These are phyloP conservation scores for Hsuehochloa calcarea DNA, from an alignment of 176 grass and related monocot species.

Conservation along the genomic window DNA sequence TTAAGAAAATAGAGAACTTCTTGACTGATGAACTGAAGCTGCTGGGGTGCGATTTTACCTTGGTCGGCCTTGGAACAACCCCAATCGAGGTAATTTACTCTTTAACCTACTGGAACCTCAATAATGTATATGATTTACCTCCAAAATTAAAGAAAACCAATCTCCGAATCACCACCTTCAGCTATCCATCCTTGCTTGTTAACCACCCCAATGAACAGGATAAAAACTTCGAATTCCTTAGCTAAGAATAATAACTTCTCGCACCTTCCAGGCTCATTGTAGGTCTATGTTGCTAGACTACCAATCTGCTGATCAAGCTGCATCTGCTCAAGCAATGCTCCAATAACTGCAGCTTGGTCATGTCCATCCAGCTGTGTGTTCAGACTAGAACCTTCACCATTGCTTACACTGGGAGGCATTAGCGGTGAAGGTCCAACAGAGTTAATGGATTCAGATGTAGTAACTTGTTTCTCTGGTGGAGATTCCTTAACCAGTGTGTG, in stretches of 20 bases:
- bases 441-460: slow-evolving; percentile 31
- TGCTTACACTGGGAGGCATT: slow-evolving; percentile 29
- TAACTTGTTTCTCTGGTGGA: slow-evolving; percentile 58
- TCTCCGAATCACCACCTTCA: slow-evolving; percentile 69
- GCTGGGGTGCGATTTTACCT: slow-evolving; percentile 58
- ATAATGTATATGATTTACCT: slow-evolving; percentile 54
- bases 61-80: slow-evolving; percentile 52
- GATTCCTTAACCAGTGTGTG: slow-evolving; percentile 78
- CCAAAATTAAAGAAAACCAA: slow-evolving; percentile 76
- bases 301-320: slow-evolving; percentile 61
- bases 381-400: slow-evolving; percentile 23
- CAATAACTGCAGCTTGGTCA: slow-evolving; percentile 57
- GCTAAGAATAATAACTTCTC: slow-evolving; percentile 35
- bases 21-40: slow-evolving; percentile 49
- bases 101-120: slow-evolving; percentile 58
- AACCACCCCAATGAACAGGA: slow-evolving; percentile 39
- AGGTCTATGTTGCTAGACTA: slow-evolving; percentile 55
- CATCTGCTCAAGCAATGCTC: slow-evolving; percentile 70
- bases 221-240: slow-evolving; percentile 41
- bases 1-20: slow-evolving; percentile 47
- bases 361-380: slow-evolving; percentile 31
- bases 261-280: slow-evolving; percentile 7
- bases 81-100: slow-evolving; percentile 32
- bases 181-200: slow-evolving; percentile 44
- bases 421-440: slow-evolving; percentile 31